Evolutionary conservation across 331 rosid genomes (phyloP), one percentile per base, ranked within the genome.

Genomic region (Prunus yedoensis): DNA sequence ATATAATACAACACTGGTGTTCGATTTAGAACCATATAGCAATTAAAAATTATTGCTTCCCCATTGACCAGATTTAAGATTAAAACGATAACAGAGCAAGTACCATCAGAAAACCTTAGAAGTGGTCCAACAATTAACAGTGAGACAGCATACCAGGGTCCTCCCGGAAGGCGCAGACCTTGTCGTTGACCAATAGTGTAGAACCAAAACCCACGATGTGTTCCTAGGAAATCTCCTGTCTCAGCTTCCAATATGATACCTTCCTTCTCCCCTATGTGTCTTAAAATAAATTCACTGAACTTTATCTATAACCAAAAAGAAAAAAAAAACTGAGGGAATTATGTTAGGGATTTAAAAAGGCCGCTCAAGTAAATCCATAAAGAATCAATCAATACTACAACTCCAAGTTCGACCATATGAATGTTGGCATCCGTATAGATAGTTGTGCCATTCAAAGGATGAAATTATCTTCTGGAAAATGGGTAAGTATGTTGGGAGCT

Each of bases 131-230:
- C 62, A 25, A 60, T 68, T 70, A 77, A 77, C 3, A 68, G 30
- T 58, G 59, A 78, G 63, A 71, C 72, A 80, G 77, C 88, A 75
- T 68, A 91, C 97, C 98, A 94, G 75, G 98, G 97, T 74, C 98
- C 98, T 72, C 97, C 96, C 35, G 96, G 88, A 70, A 91, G 89
- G 43, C 92, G 83, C 45, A 94, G 74, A 73, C 99, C 99, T 80
- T 94, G 97, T 70, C 99, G 96, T 82, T 94, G 99, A 79, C 97
- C 98, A 66, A 87, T 89, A 45, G 96, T 94, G 82, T 94, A 89
- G 86, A 94, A 94, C 98, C 99, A 91, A 75, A 94, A 94, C 27
- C 99, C 99, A n/a, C 83, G 74, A 85, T 94, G 99, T 77, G 60
- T 90, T 78, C 99, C 97, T 65, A 94, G 96, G 67, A 91, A 88